phyloP scores from a whole-genome alignment of 495 filamentous ascomycete genomes.

The Aspergillus steynii region DNA sequence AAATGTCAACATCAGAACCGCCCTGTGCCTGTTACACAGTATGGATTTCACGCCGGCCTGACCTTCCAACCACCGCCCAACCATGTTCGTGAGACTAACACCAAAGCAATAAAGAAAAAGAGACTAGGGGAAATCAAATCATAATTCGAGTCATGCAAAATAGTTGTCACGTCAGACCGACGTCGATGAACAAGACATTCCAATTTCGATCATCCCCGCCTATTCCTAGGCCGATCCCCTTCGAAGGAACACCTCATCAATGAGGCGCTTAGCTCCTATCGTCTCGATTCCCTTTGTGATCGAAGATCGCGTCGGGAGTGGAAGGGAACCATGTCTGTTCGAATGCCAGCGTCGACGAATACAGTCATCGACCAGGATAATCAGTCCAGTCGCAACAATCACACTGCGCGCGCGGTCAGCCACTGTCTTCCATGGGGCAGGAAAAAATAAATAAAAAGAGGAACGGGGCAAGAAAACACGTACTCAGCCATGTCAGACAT shows the following conservation, averaged over 20 bases:
- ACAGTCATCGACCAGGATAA: constrained; percentile 88
- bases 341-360: constrained; percentile 78
- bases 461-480: constrained; percentile 43
- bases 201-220: neutral
- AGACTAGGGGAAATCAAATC: neutral
- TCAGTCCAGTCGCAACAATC: constrained; percentile 86
- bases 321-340: constrained; percentile 58
- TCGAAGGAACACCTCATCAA: constrained; percentile 78
- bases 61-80: constrained; percentile 6
- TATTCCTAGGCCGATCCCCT: constrained; percentile 36
- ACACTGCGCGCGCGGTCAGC: constrained; percentile 57
- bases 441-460: constrained; percentile 1
- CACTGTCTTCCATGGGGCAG: neutral
- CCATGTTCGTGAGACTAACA: neutral
- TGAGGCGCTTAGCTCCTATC: constrained; percentile 68
- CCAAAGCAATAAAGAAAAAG: neutral
- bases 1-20: constrained; percentile 1
- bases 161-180: neutral
- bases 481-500: constrained; percentile 88
- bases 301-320: constrained; percentile 55
- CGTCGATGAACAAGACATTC: neutral
- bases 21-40: neutral
- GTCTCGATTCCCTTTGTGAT: constrained; percentile 63
- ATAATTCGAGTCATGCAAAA: neutral
- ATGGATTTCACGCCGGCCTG: neutral